Percentiles rank a stretch among this genome's conserved stretches.
These are phyloP conservation scores for Exophiala sp. DNA, from an alignment of 2,329 filamentous ascomycete species.

Conservation along the genomic window DNA sequence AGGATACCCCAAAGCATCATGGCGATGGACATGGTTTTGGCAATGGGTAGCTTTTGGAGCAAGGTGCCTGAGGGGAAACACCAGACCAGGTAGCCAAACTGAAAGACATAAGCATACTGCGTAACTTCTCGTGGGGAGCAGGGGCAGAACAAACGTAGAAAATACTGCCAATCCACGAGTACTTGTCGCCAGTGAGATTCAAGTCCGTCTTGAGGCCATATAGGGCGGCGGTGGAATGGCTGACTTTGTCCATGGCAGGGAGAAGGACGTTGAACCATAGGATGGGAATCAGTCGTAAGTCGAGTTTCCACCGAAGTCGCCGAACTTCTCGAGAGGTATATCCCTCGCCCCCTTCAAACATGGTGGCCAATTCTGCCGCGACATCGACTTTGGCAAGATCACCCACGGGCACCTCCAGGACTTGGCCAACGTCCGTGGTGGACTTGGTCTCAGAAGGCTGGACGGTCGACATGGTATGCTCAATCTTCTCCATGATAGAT, in stretches of 20 bases:
- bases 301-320: slow-evolving; percentile 39
- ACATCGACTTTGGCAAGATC: slow-evolving; percentile 9
- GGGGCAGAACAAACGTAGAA: slow-evolving; percentile 26
- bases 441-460: slow-evolving; percentile 2
- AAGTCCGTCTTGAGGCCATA: slow-evolving; percentile 27
- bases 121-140: not conserved
- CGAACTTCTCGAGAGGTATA: slow-evolving; percentile 29
- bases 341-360: slow-evolving; percentile 27
- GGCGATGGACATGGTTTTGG: slow-evolving; percentile 49
- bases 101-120: slow-evolving; percentile 22
- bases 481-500: slow-evolving; percentile 8
- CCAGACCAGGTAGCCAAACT: slow-evolving; percentile 38
- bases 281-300: slow-evolving; percentile 38
- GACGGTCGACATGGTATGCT: not conserved
- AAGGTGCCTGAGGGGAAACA: slow-evolving; percentile 29
- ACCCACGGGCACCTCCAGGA: slow-evolving; percentile 17
- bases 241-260: slow-evolving; percentile 26
- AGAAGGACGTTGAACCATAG: slow-evolving; percentile 34
- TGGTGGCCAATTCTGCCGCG: slow-evolving; percentile 4
- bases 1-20: slow-evolving; percentile 50
- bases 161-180: slow-evolving; percentile 29
- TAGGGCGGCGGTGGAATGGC: slow-evolving; percentile 28
- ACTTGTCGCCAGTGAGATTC: slow-evolving; percentile 25
- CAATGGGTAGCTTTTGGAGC: slow-evolving; percentile 31
- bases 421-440: not conserved